phyloP scores from a whole-genome alignment of 1,139 yeast species.

The Zygoascus meyerae region DNA sequence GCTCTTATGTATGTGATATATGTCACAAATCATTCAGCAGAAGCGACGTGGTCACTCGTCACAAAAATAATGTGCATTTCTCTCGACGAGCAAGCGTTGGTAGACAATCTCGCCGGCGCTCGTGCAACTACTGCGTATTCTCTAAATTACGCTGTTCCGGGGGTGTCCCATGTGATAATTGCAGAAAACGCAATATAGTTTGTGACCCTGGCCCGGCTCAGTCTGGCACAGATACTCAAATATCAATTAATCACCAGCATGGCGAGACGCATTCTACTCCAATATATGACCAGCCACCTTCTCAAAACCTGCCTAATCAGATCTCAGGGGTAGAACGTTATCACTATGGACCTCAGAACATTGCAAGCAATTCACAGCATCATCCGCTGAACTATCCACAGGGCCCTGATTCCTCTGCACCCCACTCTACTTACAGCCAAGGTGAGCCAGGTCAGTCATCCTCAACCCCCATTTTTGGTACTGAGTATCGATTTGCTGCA shows the following conservation, averaged over 20 bases:
- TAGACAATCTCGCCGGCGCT: conserved; percentile 11
- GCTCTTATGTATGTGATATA: conserved; percentile 13
- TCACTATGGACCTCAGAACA: too few relatives aligned
- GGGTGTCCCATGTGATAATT: conserved; percentile 14
- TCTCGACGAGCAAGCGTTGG: conserved; percentile 5
- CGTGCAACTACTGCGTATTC: conserved; percentile 14
- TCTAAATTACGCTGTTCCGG: conserved; percentile 17
- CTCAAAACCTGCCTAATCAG: too few relatives aligned
- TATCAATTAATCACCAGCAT: background rate
- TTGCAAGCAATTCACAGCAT: too few relatives aligned
- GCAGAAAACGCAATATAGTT: conserved; percentile 12
- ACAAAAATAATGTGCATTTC: conserved; percentile 14
- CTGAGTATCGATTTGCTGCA: too few relatives aligned
- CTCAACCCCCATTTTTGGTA: too few relatives aligned
- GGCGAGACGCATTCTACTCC: background rate
- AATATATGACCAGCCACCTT: too few relatives aligned
- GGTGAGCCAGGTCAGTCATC: too few relatives aligned
- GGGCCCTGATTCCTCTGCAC: too few relatives aligned
- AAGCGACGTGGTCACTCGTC: conserved; percentile 16
- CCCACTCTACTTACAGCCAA: too few relatives aligned
- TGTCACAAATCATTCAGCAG: conserved; percentile 16
- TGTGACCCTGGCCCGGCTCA: conserved; percentile 11
- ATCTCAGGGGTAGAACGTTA: too few relatives aligned
- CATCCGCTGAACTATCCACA: too few relatives aligned
- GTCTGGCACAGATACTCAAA: background rate